Evolutionary conservation across 1,284 basidiomycete genomes (phyloP), one percentile per base, ranked within the genome.

Genomic region (Heliocybe sulcata): DNA sequence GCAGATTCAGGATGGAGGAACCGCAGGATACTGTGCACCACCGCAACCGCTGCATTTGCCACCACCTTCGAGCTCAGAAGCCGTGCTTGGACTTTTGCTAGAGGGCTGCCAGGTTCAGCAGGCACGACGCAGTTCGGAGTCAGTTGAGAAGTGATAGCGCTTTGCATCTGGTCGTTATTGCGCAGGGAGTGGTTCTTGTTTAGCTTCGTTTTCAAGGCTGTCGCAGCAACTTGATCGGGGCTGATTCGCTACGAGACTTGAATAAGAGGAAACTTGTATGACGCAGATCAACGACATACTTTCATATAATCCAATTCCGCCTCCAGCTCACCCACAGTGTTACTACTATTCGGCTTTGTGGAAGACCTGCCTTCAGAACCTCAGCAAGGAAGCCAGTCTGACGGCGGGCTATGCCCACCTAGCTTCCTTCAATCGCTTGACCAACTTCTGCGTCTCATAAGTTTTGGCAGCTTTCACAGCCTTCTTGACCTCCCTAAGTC

Each of bases 381-480:
- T 16, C 35, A 23, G 35, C 29, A 19, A 11, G 35, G 51, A 45
- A 33, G 49, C 20, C 35, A 31, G n/a, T 50, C 27, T 49, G 47
- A 25, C 12, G 6, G 20, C 3, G 22, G 53, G 3, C 8, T 19
- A 45, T 35, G 65, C 70, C 57, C 58, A 89, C 87, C 85, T 75
- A 22, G 87, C 67, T 51, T 77, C 77, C 69, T 90, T 94, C 56
- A 95, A 72, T 71, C 84, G 88, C 74, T 94, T 94, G 54, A 95
- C 81, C 14, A 89, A 69, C 64, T 89, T 90, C 69, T 90, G 90
- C 0, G 83, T 80, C 71, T 97, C 94, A 60, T 92, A 92, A 0
- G 81, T 75, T 67, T 85, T 91, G 8, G 87, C 85, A 67, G 88
- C 92, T 73, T 93, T 97, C 51, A 83, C 80, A 3, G 84, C 81